Evolutionary conservation across 2,329 filamentous ascomycete genomes (phyloP).

Genomic region (Beauveria medogensis): DNA sequence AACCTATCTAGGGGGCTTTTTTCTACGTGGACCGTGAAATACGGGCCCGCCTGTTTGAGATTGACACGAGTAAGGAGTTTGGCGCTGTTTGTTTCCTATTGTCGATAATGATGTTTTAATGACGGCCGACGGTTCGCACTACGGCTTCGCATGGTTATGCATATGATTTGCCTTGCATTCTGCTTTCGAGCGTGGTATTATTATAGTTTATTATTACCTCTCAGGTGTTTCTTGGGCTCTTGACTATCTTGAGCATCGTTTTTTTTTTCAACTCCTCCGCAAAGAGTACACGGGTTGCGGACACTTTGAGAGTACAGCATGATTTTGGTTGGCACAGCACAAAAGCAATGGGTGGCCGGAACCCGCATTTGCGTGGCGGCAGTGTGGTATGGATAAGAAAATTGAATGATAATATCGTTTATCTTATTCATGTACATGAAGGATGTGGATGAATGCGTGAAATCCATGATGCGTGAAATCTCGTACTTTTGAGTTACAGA

Average conservation of each 20-base stretch:
- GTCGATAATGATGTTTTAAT: constrained; percentile 4
- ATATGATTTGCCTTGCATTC: background rate
- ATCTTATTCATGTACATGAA: background rate
- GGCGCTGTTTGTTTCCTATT: background rate
- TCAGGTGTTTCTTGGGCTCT: background rate
- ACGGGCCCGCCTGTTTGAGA: background rate
- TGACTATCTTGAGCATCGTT: background rate
- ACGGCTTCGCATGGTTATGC: background rate
- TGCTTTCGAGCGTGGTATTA: constrained; percentile 4
- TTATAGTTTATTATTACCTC: background rate
- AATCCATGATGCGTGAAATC: too few species aligned
- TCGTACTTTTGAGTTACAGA: too few species aligned
- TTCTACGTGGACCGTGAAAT: too few species aligned
- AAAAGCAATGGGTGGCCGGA: background rate
- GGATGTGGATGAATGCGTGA: background rate
- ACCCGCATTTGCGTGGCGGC: background rate
- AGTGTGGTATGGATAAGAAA: background rate
- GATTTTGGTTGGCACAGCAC: constrained; percentile 5
- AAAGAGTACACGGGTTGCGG: background rate
- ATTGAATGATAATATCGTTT: constrained; percentile 2
- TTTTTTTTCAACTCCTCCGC: background rate
- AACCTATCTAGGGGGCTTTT: too few species aligned
- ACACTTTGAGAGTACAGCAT: background rate
- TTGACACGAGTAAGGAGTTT: constrained; percentile 1
- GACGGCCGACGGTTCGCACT: background rate